Percentiles rank a stretch among this genome's conserved stretches.
These are phyloP conservation scores for Apiospora aurea DNA, from an alignment of 2,329 filamentous ascomycete genomes.

Conservation along the genomic window DNA sequence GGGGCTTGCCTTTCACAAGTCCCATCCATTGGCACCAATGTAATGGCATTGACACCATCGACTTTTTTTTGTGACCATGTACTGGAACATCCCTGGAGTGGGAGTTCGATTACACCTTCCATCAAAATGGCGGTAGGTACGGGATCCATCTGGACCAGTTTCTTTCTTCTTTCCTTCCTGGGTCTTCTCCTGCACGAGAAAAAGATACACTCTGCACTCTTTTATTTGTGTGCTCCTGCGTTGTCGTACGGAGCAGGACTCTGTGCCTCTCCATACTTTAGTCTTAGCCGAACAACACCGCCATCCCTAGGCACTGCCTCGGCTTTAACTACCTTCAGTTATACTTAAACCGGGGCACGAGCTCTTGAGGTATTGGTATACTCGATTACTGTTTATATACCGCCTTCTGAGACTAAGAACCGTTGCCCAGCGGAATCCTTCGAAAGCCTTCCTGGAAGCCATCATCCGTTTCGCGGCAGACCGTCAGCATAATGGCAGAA, in stretches of 20 bases:
- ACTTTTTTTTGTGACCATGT: neutral
- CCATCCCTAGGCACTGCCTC: neutral
- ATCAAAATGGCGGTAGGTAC: conserved; percentile 16
- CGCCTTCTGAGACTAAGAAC: neutral
- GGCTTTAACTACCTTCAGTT: neutral
- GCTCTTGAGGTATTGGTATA: neutral
- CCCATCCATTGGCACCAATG: neutral
- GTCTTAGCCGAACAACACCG: neutral
- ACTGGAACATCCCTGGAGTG: conserved; percentile 10
- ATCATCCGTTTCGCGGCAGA: neutral
- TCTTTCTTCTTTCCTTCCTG: neutral
- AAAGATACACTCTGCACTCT: neutral
- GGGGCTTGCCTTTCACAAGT: conserved; percentile 7
- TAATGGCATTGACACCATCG: neutral
- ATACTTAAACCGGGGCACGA: neutral
- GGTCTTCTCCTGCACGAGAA: neutral
- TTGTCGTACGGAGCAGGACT: neutral
- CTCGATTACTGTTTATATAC: neutral
- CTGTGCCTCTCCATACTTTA: neutral
- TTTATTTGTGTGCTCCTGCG: neutral
- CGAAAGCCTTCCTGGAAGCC: neutral
- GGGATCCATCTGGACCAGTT: neutral
- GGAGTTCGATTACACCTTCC: neutral
- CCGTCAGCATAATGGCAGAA: conserved; percentile 1
- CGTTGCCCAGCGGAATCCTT: neutral